Evolutionary conservation across 2,329 filamentous ascomycete species (phyloP).

Genomic region (Exophiala sideris): DNA sequence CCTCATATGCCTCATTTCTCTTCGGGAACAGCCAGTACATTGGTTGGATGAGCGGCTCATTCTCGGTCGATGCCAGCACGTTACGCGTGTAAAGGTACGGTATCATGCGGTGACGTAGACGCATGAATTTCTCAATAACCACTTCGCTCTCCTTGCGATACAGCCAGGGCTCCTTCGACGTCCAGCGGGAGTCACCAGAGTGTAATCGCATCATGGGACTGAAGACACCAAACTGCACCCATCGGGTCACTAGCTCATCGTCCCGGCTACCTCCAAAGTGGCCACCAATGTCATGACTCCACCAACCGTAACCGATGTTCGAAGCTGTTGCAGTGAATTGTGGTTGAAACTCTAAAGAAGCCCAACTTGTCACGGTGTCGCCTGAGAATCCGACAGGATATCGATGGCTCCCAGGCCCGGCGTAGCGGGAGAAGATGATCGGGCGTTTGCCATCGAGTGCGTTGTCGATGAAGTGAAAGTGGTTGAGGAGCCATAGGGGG

Average conservation of each 20-base stretch:
- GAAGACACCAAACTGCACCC: slow-evolving; percentile 61
- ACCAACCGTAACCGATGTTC: slow-evolving; percentile 67
- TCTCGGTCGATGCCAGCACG: slow-evolving; percentile 41
- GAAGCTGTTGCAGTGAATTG: slow-evolving; percentile 65
- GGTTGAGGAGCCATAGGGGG: slow-evolving; percentile 63
- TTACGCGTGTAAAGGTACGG: slow-evolving; percentile 62
- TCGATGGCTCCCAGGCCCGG: slow-evolving; percentile 60
- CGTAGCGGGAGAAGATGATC: slow-evolving; percentile 60
- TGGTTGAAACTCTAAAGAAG: slow-evolving; percentile 60
- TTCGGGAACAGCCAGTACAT: slow-evolving; percentile 61
- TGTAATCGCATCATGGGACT: slow-evolving; percentile 61
- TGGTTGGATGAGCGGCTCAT: slow-evolving; percentile 56
- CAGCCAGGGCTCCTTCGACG: slow-evolving; percentile 61
- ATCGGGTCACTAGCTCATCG: slow-evolving; percentile 58
- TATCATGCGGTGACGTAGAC: slow-evolving; percentile 56
- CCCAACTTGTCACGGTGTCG: slow-evolving; percentile 59
- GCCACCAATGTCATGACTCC: slow-evolving; percentile 67
- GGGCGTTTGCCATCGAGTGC: slow-evolving; percentile 42
- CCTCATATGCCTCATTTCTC: slow-evolving; percentile 52
- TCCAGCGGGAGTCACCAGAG: slow-evolving; percentile 57
- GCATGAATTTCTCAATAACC: slow-evolving; percentile 51
- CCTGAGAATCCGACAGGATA: slow-evolving; percentile 66
- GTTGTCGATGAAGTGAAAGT: slow-evolving; percentile 60
- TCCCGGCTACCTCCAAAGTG: slow-evolving; percentile 56
- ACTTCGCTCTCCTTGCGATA: slow-evolving; percentile 47